Evolutionary conservation across 1,284 basidiomycete species (phyloP).

Genomic region (Bjerkandera adusta): DNA sequence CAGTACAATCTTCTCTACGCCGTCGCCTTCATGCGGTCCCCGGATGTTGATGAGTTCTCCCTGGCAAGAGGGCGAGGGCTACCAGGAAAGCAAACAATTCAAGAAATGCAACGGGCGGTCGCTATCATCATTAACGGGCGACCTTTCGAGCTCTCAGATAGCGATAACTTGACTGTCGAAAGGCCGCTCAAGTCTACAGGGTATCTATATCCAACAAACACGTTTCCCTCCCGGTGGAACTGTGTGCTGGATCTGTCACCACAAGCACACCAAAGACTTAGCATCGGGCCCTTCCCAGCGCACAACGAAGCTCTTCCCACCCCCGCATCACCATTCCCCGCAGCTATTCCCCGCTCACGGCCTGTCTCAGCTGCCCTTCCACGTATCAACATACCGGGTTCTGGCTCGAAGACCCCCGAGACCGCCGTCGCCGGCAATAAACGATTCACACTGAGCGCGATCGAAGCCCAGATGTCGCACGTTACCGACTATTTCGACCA

Average conservation of each 20-base stretch:
- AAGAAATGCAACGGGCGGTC: conserved; percentile 70
- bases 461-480: conserved; percentile 14
- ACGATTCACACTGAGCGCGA: conserved; percentile 49
- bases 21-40: conserved; percentile 68
- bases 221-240: conserved; percentile 85
- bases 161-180: no score
- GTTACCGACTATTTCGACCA: conserved; percentile 7
- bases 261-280: conserved; percentile 14
- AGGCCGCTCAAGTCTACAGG: conserved; percentile 17
- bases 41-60: conserved; percentile 50
- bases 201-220: conserved; percentile 58
- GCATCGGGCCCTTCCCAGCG: conserved; percentile 8
- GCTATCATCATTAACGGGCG: conserved; percentile 75
- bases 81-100: conserved; percentile 12
- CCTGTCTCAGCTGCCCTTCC: neutral
- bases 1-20: conserved; percentile 88
- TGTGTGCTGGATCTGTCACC: conserved; percentile 78
- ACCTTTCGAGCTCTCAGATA: conserved; percentile 55
- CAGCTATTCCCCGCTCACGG: conserved; percentile 17
- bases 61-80: conserved; percentile 27
- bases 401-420: conserved; percentile 4
- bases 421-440: conserved; percentile 53
- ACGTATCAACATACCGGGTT: neutral
- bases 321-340: conserved; percentile 72
- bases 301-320: conserved; percentile 60